Percentiles rank a stretch among this genome's conserved stretches.
Evolutionary conservation across 129 eudicot genomes (phyloP).

Genomic region (Logfia minima): DNA sequence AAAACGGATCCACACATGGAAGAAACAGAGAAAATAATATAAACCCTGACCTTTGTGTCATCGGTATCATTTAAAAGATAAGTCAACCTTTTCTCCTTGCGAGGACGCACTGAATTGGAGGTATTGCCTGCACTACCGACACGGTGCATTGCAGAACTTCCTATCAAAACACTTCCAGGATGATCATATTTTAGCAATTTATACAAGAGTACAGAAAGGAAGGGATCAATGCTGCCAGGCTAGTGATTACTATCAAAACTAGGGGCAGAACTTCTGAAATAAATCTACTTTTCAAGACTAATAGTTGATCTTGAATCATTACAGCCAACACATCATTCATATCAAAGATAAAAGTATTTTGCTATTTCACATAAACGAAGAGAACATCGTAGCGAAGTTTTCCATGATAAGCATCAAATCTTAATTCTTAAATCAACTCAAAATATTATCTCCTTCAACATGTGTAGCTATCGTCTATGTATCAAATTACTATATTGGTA

Average conservation of each 20-base stretch:
- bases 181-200: not conserved
- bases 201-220: slow-evolving; percentile 16
- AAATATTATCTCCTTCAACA: not conserved
- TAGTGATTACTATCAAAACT: slow-evolving; percentile 9
- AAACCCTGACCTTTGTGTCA: slow-evolving; percentile 65
- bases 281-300: not conserved
- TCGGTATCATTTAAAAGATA: slow-evolving; percentile 78
- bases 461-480: no score
- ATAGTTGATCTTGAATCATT: slow-evolving; percentile 4
- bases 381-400: not conserved
- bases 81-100: slow-evolving; percentile 87
- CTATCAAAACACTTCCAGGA: slow-evolving; percentile 22
- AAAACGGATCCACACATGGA: slow-evolving; percentile 12
- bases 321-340: not conserved
- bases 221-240: slow-evolving; percentile 1
- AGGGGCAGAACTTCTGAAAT: slow-evolving; percentile 5
- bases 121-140: slow-evolving; percentile 85
- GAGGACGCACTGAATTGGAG: slow-evolving; percentile 61
- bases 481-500: not conserved
- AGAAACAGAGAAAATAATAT: slow-evolving; percentile 1
- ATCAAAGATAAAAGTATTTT: slow-evolving; percentile 4
- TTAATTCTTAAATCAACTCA: slow-evolving; percentile 3
- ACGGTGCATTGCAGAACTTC: slow-evolving; percentile 74
- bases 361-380: slow-evolving; percentile 6
- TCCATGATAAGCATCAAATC: slow-evolving; percentile 6